A percentile compares a stretch with the other conserved stretches of the same genome.
phyloP scores from a whole-genome alignment of 1,284 basidiomycete species.

The Peniophora sp. region DNA sequence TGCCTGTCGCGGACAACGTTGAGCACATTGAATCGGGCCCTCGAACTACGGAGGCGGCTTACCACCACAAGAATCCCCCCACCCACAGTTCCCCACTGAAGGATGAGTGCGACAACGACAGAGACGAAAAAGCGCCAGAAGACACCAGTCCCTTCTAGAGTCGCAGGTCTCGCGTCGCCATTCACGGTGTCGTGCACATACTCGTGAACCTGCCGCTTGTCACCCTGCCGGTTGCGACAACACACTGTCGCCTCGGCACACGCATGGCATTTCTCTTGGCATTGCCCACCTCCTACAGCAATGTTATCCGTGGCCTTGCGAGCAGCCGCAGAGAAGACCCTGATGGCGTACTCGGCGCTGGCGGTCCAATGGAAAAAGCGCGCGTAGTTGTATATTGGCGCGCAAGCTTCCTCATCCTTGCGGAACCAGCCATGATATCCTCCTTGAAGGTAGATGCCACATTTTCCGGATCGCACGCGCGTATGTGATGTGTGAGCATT shows the following conservation, averaged over 20 bases:
- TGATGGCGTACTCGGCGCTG: slow-evolving; percentile 12
- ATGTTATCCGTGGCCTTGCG: slow-evolving; percentile 3
- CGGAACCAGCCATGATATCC: too few species aligned
- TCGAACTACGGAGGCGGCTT: slow-evolving; percentile 13
- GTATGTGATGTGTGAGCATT: not conserved
- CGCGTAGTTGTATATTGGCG: slow-evolving; percentile 19
- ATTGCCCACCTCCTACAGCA: too few species aligned
- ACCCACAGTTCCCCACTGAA: slow-evolving; percentile 19
- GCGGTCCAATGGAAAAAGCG: slow-evolving; percentile 15
- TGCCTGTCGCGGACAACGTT: not conserved
- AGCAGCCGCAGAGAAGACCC: slow-evolving; percentile 12
- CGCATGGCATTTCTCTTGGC: too few species aligned
- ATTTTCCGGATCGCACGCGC: too few species aligned
- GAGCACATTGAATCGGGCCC: slow-evolving; percentile 7
- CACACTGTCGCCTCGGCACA: not conserved
- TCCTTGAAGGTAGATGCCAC: too few species aligned
- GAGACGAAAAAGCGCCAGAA: slow-evolving; percentile 15
- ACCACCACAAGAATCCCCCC: slow-evolving; percentile 15
- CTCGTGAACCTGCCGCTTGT: slow-evolving; percentile 5
- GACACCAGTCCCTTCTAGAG: too few species aligned
- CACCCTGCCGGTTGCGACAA: not conserved
- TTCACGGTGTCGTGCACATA: too few species aligned
- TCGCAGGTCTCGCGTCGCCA: slow-evolving; percentile 3
- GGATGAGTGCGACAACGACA: slow-evolving; percentile 10
- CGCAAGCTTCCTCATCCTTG: slow-evolving; percentile 12